These are phyloP conservation scores for Firmiana major DNA, from an alignment of 345 rosid genomes.

Conservation along the genomic window DNA sequence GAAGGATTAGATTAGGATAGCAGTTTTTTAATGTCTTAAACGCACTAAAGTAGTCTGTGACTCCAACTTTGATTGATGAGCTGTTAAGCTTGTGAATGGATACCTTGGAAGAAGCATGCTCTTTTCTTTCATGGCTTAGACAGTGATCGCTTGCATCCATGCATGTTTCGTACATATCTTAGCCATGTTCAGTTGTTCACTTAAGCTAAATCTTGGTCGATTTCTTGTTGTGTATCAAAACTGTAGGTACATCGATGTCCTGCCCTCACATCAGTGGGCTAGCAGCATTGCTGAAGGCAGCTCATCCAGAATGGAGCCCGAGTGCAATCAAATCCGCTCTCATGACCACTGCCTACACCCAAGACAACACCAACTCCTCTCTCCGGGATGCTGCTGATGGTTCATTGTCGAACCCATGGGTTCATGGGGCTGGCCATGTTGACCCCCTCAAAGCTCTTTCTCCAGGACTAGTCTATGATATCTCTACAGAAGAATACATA, in stretches of 20 bases:
- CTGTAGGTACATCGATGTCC: slow-evolving; percentile 87
- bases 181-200: not conserved
- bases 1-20: too few relatives aligned
- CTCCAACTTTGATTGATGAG: not conserved
- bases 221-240: not conserved
- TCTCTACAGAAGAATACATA: slow-evolving; percentile 59
- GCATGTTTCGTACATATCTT: not conserved
- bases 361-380: slow-evolving; percentile 67
- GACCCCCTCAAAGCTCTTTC: slow-evolving; percentile 74
- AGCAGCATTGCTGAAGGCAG: slow-evolving; percentile 79
- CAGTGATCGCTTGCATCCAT: not conserved
- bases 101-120: not conserved
- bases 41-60: too few relatives aligned
- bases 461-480: slow-evolving; percentile 83
- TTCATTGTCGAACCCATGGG: slow-evolving; percentile 56
- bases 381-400: slow-evolving; percentile 65
- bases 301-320: slow-evolving; percentile 88
- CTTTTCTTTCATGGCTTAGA: not conserved
- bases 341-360: slow-evolving; percentile 65
- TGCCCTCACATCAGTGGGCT: slow-evolving; percentile 94
- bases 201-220: not conserved
- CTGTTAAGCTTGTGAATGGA: not conserved
- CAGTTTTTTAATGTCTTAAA: too few relatives aligned
- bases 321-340: slow-evolving; percentile 86
- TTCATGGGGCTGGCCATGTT: slow-evolving; percentile 82